Percentiles rank a stretch among this genome's conserved stretches.
These are phyloP conservation scores for Trypanosoma grayi DNA, from an alignment of 208 protist genomes.

Conservation along the genomic window DNA sequence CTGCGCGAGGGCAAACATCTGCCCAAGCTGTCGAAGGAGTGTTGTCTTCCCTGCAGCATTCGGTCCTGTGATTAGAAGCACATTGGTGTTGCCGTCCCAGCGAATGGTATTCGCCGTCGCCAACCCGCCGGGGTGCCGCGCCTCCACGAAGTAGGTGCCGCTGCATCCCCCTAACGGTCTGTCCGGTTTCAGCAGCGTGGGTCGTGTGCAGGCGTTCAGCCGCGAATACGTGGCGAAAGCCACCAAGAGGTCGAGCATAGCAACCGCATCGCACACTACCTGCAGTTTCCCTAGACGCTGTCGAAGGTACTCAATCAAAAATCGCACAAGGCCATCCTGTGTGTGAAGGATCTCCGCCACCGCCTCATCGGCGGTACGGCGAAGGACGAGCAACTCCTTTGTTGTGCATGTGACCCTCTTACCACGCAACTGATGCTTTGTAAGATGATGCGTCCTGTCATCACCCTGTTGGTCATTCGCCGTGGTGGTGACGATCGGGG, in stretches of 20 bases:
- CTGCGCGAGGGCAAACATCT: slow-evolving; percentile 90
- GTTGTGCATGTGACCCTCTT: slow-evolving; percentile 69
- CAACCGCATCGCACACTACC: slow-evolving; percentile 78
- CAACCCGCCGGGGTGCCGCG: slow-evolving; percentile 22
- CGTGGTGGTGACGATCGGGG: not conserved
- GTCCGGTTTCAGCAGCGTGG: slow-evolving; percentile 19
- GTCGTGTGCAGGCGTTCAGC: slow-evolving; percentile 43
- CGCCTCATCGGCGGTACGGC: slow-evolving; percentile 48
- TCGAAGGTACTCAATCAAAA: slow-evolving; percentile 54
- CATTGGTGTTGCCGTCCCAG: slow-evolving; percentile 24
- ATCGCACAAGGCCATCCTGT: slow-evolving; percentile 49
- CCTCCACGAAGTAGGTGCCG: slow-evolving; percentile 45
- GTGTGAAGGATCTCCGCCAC: slow-evolving; percentile 63
- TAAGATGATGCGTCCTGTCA: not conserved
- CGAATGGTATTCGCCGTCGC: slow-evolving; percentile 29
- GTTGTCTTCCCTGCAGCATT: slow-evolving; percentile 95
- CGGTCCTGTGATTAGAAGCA: slow-evolving; percentile 89
- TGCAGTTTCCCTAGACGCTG: slow-evolving; percentile 72
- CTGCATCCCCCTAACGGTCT: slow-evolving; percentile 6
- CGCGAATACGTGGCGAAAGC: slow-evolving; percentile 62
- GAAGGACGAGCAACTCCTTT: slow-evolving; percentile 63
- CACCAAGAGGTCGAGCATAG: slow-evolving; percentile 87
- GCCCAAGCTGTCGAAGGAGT: slow-evolving; percentile 86
- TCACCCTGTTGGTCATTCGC: not conserved
- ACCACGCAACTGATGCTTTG: slow-evolving; percentile 24